Conservation (phyloP, 1,284 basidiomycete species). For the Somion occarium region DNA sequence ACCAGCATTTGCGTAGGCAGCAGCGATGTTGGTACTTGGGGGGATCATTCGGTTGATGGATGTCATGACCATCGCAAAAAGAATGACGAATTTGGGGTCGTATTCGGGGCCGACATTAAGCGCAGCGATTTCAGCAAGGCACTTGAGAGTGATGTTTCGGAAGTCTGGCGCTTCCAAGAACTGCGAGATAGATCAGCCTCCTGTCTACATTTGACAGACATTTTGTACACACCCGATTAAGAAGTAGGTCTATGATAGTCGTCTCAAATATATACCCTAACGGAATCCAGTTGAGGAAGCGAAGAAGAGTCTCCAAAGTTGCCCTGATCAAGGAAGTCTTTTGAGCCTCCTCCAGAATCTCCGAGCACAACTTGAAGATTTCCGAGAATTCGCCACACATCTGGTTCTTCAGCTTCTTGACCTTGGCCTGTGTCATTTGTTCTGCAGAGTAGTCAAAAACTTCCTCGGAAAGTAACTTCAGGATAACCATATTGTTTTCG, state of each 20-base stretch:
- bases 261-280: slow-evolving; percentile 99
- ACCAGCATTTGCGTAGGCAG: slow-evolving; percentile 87
- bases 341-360: slow-evolving; percentile 97
- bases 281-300: slow-evolving; percentile 99
- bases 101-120: slow-evolving; percentile 98
- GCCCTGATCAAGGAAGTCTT: slow-evolving; percentile 95
- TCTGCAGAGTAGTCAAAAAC: slow-evolving; percentile 99
- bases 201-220: background rate
- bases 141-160: slow-evolving; percentile 96
- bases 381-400: slow-evolving; percentile 98
- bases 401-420: slow-evolving; percentile 95
- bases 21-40: slow-evolving; percentile 93
- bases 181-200: slow-evolving; percentile 36
- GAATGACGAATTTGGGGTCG: slow-evolving; percentile 95
- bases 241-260: slow-evolving; percentile 91
- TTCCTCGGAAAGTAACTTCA: slow-evolving; percentile 97
- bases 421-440: slow-evolving; percentile 98
- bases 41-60: slow-evolving; percentile 95
- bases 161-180: slow-evolving; percentile 98
- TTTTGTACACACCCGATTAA: slow-evolving; percentile 73
- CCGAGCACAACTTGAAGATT: slow-evolving; percentile 93
- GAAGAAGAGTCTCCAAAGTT: slow-evolving; percentile 91
- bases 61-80: slow-evolving; percentile 99
- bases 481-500: slow-evolving; percentile 99
- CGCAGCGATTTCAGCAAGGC: slow-evolving; percentile 94